These are phyloP conservation scores for cucumber (Cucumis sativus) DNA, from an alignment of 306 rosid genomes.

Conservation along the genomic window DNA sequence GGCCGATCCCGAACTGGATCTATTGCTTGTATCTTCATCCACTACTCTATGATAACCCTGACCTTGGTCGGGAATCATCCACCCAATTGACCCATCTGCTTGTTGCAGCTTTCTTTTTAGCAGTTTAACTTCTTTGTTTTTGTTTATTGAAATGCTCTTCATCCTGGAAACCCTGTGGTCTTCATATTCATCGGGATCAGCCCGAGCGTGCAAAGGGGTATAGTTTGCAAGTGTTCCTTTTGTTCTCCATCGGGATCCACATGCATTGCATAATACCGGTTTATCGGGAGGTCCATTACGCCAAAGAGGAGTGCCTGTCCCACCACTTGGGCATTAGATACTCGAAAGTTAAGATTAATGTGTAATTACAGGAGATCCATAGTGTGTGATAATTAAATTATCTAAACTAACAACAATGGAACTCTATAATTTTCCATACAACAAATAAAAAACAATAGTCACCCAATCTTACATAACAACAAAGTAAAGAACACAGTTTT, in stretches of 20 bases:
- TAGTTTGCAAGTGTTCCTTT: slow-evolving; percentile 96
- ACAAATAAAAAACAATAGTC: not conserved
- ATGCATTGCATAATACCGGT: slow-evolving; percentile 97
- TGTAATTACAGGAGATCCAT: not conserved
- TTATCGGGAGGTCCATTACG: slow-evolving; percentile 98
- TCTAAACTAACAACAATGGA: not conserved
- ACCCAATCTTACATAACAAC: not conserved
- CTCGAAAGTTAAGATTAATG: slow-evolving; percentile 7
- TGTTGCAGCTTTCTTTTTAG: slow-evolving; percentile 60
- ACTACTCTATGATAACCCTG: slow-evolving; percentile 44
- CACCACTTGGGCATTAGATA: slow-evolving; percentile 2
- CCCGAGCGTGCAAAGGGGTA: slow-evolving; percentile 93
- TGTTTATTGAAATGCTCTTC: slow-evolving; percentile 55
- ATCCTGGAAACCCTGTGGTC: slow-evolving; percentile 58
- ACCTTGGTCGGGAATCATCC: slow-evolving; percentile 36
- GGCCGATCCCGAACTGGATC: slow-evolving; percentile 96
- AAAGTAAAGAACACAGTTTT: not conserved
- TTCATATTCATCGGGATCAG: slow-evolving; percentile 71
- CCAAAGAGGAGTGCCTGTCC: slow-evolving; percentile 98
- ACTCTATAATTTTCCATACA: not conserved
- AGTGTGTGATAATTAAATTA: not conserved
- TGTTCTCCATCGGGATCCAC: slow-evolving; percentile 99
- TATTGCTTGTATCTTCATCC: slow-evolving; percentile 81
- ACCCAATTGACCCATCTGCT: slow-evolving; percentile 34
- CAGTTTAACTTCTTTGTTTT: slow-evolving; percentile 57